Base-by-base conservation (phyloP, 164 flowering plant genomes). In the Euptelea pleiosperma region DNA sequence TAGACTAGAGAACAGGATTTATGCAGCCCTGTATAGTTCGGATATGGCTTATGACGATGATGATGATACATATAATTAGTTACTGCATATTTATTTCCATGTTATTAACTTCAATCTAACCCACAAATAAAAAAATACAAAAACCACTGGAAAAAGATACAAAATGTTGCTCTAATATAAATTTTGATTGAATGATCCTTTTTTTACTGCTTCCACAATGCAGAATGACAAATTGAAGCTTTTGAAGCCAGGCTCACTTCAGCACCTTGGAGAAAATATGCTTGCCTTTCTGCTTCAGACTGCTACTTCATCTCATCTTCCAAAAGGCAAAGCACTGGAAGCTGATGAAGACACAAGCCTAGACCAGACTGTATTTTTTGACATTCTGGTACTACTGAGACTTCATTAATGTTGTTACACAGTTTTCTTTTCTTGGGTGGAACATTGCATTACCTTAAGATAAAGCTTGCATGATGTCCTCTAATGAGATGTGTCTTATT, bases 211-310 rank as follows among this genome's bases (percentile, higher is more conserved):
- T 60, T 60, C 28, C 29, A 16, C 19, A 53, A 48, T 81, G 82
- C 87, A 89, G 96, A 89, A 89, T 75, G 96, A 89, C 73, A 84
- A 83, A 58, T 57, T 86, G 60, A 75, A 80, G 65, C 86, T 86
- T 52, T 64, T 89, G 65, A 84, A 75, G 67, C 68, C 87, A 8
- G 96, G 96, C 56, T 89, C 96, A 48, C 87, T 89, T 72, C 96
- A 89, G 67, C 96, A 89, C 75, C 89, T 89, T 62, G 96, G 96
- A 52, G 96, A 89, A 65, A 89, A 89, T 68, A 81, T 86, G 91
- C 85, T 86, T 56, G 79, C 87, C 49, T 89, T 89, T 73, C 75
- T 89, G 63, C 82, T 75, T 71, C 82, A 77, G 11, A 63, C 69
- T 70, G 96, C 77, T 58, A 40, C 80, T 19, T 77, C 91, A 28